Base-by-base conservation (phyloP, 257 asterid species). In the Leptodermis oblonga region DNA sequence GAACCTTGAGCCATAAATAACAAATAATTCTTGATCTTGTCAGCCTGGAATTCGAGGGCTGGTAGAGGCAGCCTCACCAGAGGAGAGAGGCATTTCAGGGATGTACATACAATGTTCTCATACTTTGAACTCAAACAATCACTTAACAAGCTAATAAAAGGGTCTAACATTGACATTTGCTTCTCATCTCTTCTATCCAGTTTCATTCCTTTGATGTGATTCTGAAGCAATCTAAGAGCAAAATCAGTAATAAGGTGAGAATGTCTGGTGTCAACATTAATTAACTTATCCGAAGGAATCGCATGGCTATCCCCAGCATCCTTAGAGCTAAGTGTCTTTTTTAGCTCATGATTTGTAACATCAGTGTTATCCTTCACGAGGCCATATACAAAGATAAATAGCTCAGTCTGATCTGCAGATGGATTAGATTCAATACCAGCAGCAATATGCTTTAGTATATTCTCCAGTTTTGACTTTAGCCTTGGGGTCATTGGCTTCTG, bases 1-100 rank as follows among this genome's bases (percentile, higher is more conserved):
- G 99, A 83, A 71, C 90, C 85, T 79, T 88, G 96, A 34, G 96
- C 94, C 69, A 93, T 88, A 76, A 65, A 79, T 83, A 93, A 74
- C 81, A 93, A 80, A 4, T 96, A 84, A 74, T 68, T 84, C 80
- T 88, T 93, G 66, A 90, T 86, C 79, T 77, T 83, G 76, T 88
- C 92, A 46, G 92, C 90, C 55, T 86, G 85, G 25, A 80, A 71
- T 70, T 77, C 87, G 70, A 93, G 86, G 45, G 97, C 89, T 26
- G 91, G 96, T 80, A 93, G 80, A 61, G 92, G 97, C 73, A 90
- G 69, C 79, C 84, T 79, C 67, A 90, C 84, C 68, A 93, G 70
- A 65, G 83, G 80, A 72, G 92, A 76, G 75, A 93, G 78, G 76
- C 96, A 93, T 79, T 81, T 80, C 43, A 93, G 84, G 48, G 97